Base-by-base conservation (phyloP, 352 stramenopile genomes). In the Phytopythium aichiense region DNA sequence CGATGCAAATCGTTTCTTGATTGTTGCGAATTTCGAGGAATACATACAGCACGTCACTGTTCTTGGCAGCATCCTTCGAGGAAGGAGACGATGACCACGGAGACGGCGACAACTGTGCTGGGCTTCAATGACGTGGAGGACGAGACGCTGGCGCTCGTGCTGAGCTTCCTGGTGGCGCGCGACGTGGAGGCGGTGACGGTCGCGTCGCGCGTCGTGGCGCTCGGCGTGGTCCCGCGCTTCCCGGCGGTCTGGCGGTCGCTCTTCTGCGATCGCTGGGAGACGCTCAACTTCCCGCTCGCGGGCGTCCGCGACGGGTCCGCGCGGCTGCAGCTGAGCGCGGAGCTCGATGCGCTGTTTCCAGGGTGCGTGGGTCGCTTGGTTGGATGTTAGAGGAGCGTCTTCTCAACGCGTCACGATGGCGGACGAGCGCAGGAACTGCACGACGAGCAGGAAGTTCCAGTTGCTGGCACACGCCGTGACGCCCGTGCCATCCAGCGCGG, bases 381-480 rank as follows among this genome's bases (percentile, higher is more conserved):
- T 61, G 25, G 53, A 51, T 30, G 43, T 54, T 4, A 1, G 6
- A 18, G 31, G 22, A 56, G 45, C 9, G 11, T 49, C 45, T 15
- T 60, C 20, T 48, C 18, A 33, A 15, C 28, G 33, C 20, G 22
- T 37, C 11, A 28, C 7, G 23, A 22, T 28, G 45, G 23, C 7
- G 45, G 18, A 52, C 35, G 38, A 40, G 16, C n/a, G n/a, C 53
- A 58, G 53, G 12, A 49, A 11, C 33, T 84, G 75, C 55, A 72
- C 67, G 0, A 74, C 89, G 60, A 89, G 74, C 54, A 80, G 84
- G 51, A 82, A 89, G 64, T 91, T 73, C 61, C 84, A 92, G 64
- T 63, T 92, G 57, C 73, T 92, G 60, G 70, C 84, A 2, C 84
- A 92, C 49, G 81, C 81, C 7, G 65, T 89, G 22, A 78, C 72